A percentile compares a stretch with the other conserved stretches of the same genome.
Conservation (phyloP, 2,329 filamentous ascomycete genomes). For the Colletotrichum horii region DNA sequence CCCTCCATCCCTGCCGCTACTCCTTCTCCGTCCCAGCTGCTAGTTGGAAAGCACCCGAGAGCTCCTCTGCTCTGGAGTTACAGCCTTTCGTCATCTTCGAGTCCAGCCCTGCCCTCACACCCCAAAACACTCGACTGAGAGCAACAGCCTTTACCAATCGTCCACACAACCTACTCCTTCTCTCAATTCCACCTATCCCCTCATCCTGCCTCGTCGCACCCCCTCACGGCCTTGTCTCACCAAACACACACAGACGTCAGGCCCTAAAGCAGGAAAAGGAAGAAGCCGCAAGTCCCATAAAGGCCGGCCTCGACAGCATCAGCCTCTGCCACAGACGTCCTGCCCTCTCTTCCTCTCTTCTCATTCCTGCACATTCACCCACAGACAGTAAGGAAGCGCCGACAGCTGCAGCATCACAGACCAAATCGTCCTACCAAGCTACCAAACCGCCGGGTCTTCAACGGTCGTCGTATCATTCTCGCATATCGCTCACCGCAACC, state of each 20-base stretch:
- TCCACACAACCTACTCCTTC: background rate
- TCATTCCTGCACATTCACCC: background rate
- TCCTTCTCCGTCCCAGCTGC: background rate
- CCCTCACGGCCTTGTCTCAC: slow-evolving; percentile 12
- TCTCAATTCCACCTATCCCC: background rate
- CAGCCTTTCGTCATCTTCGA: slow-evolving; percentile 9
- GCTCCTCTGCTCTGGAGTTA: background rate
- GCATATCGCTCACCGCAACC: background rate
- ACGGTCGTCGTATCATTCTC: background rate
- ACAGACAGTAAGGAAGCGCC: background rate
- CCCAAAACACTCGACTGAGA: background rate
- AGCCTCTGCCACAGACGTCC: slow-evolving; percentile 7
- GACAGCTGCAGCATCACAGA: slow-evolving; percentile 14
- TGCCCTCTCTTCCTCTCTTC: background rate
- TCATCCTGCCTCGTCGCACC: background rate
- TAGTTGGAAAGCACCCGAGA: background rate
- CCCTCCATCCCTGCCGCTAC: background rate
- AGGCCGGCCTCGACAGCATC: slow-evolving; percentile 10
- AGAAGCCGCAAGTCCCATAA: slow-evolving; percentile 8
- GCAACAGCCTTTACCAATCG: background rate
- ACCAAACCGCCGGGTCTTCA: background rate
- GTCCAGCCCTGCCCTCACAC: background rate
- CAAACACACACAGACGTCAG: slow-evolving; percentile 14
- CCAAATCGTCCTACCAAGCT: background rate
- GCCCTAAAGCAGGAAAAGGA: background rate